Percentiles rank a stretch among this genome's conserved stretches.
These are phyloP conservation scores for Bryoglossum gracile DNA, from an alignment of 495 filamentous ascomycete genomes.

Conservation along the genomic window DNA sequence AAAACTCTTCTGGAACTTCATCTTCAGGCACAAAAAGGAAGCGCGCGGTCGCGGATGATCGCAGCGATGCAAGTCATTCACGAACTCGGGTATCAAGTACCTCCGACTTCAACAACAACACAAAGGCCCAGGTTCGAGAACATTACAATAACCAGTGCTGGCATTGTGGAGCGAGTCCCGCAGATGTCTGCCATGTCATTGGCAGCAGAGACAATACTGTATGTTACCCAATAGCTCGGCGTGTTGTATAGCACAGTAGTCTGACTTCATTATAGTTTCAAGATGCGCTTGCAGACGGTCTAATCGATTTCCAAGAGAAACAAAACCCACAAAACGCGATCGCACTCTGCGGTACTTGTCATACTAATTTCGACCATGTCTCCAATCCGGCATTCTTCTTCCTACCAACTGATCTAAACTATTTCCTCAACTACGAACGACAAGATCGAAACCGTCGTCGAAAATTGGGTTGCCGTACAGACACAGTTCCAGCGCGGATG, in stretches of 20 bases:
- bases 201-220: slow-evolving; percentile 15
- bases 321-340: slow-evolving; percentile 15
- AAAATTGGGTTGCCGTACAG: slow-evolving; percentile 10
- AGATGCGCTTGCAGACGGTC: slow-evolving; percentile 6
- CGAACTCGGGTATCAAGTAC: slow-evolving; percentile 13
- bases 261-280: slow-evolving; percentile 13
- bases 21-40: slow-evolving; percentile 10
- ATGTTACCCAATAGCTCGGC: slow-evolving; percentile 9
- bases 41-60: slow-evolving; percentile 6
- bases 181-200: slow-evolving; percentile 16
- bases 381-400: slow-evolving; percentile 14
- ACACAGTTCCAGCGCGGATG: slow-evolving; percentile 10
- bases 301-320: slow-evolving; percentile 17
- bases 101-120: slow-evolving; percentile 18
- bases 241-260: slow-evolving; percentile 2
- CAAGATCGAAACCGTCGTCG: slow-evolving; percentile 16
- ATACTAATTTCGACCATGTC: slow-evolving; percentile 15
- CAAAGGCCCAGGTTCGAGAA: slow-evolving; percentile 15
- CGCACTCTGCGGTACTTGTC: slow-evolving; percentile 14
- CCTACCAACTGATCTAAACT: slow-evolving; percentile 15
- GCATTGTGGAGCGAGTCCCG: slow-evolving; percentile 14
- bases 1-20: slow-evolving; percentile 9
- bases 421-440: slow-evolving; percentile 16
- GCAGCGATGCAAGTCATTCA: slow-evolving; percentile 6
- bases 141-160: slow-evolving; percentile 19